Conservation (phyloP, 148 eudicot genomes). For the Amaranthus hypochondriacus region DNA sequence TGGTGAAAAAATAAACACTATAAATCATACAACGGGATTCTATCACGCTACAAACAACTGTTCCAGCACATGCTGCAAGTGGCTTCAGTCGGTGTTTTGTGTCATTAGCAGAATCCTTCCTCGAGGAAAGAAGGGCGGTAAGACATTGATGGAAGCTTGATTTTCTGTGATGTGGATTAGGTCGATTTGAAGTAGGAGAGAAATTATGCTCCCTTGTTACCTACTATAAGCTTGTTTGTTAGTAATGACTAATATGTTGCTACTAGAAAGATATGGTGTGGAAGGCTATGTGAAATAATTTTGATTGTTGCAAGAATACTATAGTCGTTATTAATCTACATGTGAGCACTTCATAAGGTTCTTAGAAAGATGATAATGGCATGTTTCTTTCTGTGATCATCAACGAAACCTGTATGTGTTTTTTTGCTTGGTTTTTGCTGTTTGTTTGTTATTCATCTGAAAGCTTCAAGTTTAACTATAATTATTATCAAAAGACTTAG, state of each 20-base stretch:
- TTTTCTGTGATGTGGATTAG: not conserved
- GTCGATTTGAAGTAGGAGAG: not conserved
- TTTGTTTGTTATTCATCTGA: too few species aligned
- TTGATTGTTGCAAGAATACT: not conserved
- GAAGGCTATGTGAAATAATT: not conserved
- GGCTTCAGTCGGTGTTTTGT: slow-evolving; percentile 1
- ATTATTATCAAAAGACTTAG: too few species aligned
- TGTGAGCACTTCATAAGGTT: too few species aligned
- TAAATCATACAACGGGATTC: not conserved
- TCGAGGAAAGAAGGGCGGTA: not conserved
- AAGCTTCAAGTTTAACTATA: too few species aligned
- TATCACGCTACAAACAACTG: not conserved
- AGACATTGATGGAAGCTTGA: not conserved
- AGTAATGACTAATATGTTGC: not conserved
- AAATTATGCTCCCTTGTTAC: not conserved
- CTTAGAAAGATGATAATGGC: too few species aligned
- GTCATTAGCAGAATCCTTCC: not conserved
- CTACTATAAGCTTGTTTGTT: not conserved
- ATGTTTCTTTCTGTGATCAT: too few species aligned
- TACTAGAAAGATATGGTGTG: not conserved
- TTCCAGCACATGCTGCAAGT: not conserved
- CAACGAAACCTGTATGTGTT: too few species aligned
- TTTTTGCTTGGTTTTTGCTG: too few species aligned
- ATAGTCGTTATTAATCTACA: too few species aligned
- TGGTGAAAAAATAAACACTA: slow-evolving; percentile 44